Evolutionary conservation across 805 yeast genomes (phyloP), one percentile per base, ranked within the genome.

Genomic region (Teunomyces panamensis): DNA sequence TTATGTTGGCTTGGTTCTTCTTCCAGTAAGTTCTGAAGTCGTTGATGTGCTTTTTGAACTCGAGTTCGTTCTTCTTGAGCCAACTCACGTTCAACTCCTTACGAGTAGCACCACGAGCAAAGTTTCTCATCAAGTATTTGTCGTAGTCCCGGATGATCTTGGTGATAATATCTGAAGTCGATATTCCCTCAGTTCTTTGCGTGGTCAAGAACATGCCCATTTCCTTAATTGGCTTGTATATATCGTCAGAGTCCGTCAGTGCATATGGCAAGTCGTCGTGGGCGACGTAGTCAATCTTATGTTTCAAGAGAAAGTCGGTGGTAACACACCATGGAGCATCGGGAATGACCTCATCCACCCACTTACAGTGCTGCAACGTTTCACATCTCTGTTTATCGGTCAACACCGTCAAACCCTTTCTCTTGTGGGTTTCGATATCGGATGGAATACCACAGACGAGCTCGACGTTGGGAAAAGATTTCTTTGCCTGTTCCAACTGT

Each of bases 311-410:
- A 58, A 94, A 94, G 39, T 85, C 89, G 46, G 89, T 81, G 2
- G 90, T 86, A 26, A 94, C 90, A 56, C 87, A 80, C 99, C 99
- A 94, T 10, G 99, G 99, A 1, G 97, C 96, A 64, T 88, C 75
- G 27, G 92, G 90, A 46, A 94, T 77, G 27, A 94, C 98, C 65
- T 94, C 98, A 65, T 94, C 98, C 20, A 94, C 99, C 99, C 99
- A 94, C 58, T 76, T 83, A 67, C 99, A 94, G 68, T 94, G 99
- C 50, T 79, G 79, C 51, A 94, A 73, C n/a, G 97, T 86, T 55
- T 92, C 98, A 56, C 85, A 83, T 50, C 99, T 81, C 63, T 92
- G 97, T 53, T 80, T 72, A 63, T 91, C 98, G 1, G 87, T 79
- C 49, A 94, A 74, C 4, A 94, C 99, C 0, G 99, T 94, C 54